These are phyloP conservation scores for Dalbergia cultrata DNA, from an alignment of 306 rosid species.

Conservation along the genomic window DNA sequence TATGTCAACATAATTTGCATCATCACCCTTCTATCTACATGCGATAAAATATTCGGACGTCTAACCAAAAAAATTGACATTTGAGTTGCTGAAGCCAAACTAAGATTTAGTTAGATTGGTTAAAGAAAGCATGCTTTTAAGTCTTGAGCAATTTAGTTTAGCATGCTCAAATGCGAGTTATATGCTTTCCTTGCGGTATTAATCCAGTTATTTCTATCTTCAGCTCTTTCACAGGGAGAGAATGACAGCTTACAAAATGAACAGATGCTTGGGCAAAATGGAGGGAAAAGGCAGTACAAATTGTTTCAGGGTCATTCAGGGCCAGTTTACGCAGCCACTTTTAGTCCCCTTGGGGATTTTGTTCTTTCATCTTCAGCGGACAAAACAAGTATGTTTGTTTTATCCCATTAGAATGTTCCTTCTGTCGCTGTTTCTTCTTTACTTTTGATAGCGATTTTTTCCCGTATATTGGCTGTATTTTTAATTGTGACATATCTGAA, in stretches of 20 bases:
- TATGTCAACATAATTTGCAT: background rate
- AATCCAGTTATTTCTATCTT: conserved; percentile 42
- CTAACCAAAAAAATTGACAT: background rate
- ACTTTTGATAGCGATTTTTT: background rate
- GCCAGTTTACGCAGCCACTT: conserved; percentile 87
- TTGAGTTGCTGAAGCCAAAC: conserved; percentile 27
- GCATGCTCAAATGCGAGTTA: background rate
- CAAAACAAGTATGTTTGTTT: conserved; percentile 72
- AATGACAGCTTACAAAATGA: conserved; percentile 67
- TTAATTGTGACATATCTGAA: conserved; percentile 3
- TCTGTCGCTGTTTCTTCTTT: conserved; percentile 33
- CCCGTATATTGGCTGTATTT: conserved; percentile 3
- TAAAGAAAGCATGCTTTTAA: conserved; percentile 14
- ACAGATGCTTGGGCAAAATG: conserved; percentile 62
- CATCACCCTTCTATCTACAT: no score
- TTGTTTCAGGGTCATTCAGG: conserved; percentile 98
- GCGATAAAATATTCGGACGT: background rate
- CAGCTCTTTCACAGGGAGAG: conserved; percentile 87
- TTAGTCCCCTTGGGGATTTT: conserved; percentile 92
- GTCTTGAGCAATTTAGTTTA: conserved; percentile 25
- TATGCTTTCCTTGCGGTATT: conserved; percentile 26
- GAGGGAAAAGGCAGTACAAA: conserved; percentile 76
- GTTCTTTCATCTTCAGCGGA: conserved; percentile 93
- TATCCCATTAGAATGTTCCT: conserved; percentile 24
- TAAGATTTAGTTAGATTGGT: background rate